Evolutionary conservation across 192 early-diverging fungal species (phyloP).

Genomic region (Podila epicladia): DNA sequence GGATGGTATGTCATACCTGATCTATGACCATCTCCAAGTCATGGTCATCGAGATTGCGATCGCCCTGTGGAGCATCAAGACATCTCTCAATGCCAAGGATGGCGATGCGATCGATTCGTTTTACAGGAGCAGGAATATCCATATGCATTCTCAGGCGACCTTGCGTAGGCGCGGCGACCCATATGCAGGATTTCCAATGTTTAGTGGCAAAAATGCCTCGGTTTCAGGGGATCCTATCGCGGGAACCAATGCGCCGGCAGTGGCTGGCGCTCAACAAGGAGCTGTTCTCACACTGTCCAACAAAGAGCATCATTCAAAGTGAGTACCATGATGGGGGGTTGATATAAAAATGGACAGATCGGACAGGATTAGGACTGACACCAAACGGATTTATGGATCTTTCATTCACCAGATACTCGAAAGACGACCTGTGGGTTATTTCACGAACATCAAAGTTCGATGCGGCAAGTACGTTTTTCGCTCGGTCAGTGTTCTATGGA

Average conservation of each 20-base stretch:
- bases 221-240: background rate
- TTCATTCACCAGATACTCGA: constrained; percentile 9
- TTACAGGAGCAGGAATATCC: constrained; percentile 23
- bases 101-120: constrained; percentile 9
- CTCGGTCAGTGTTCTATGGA: constrained; percentile 56
- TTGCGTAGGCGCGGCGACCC: constrained; percentile 15
- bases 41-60: constrained; percentile 50
- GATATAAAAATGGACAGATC: too few species aligned
- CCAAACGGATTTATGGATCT: too few species aligned
- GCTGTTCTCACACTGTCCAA: constrained; percentile 34
- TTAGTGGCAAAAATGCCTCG: background rate
- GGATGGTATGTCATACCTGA: constrained; percentile 49
- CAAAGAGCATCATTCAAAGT: constrained; percentile 58
- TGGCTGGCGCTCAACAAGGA: constrained; percentile 16
- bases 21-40: constrained; percentile 57
- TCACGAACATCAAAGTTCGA: constrained; percentile 54
- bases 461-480: constrained; percentile 54
- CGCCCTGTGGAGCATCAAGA: constrained; percentile 39
- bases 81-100: constrained; percentile 18
- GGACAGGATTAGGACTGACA: too few species aligned
- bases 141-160: constrained; percentile 24
- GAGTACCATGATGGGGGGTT: background rate
- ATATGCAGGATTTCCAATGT: constrained; percentile 34
- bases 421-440: constrained; percentile 63
- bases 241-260: constrained; percentile 1